These are phyloP conservation scores for Tolypocladium ovalisporum DNA, from an alignment of 2,329 filamentous ascomycete genomes.

Conservation along the genomic window DNA sequence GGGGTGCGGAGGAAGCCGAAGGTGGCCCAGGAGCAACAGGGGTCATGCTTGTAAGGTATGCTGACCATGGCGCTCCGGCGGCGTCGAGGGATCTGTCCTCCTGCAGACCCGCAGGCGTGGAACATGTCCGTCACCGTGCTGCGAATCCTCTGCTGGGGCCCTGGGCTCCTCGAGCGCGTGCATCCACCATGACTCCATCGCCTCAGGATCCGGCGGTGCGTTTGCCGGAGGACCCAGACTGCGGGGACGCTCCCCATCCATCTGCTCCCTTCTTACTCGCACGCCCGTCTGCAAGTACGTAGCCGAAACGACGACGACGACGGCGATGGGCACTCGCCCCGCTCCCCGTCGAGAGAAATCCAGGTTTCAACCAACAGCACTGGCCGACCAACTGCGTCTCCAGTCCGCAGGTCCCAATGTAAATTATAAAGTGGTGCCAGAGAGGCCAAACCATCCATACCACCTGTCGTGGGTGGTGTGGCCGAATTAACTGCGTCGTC, in stretches of 20 bases:
- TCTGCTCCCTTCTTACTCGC: neutral
- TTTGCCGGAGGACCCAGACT: neutral
- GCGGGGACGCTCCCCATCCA: neutral
- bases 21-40: neutral
- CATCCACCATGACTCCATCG: neutral
- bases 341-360: neutral
- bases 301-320: neutral
- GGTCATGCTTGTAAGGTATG: neutral
- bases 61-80: neutral
- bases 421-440: neutral
- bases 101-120: neutral
- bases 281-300: neutral
- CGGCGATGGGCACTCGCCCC: neutral
- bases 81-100: neutral
- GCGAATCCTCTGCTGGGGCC: too few relatives aligned
- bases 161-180: too few relatives aligned
- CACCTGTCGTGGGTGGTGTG: neutral
- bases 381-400: neutral
- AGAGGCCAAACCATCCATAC: neutral
- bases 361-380: neutral
- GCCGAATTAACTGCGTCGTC: neutral
- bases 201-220: neutral
- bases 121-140: neutral
- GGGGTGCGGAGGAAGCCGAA: neutral
- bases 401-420: neutral